These are phyloP conservation scores for Arabis alpina DNA, from an alignment of 345 rosid genomes.

Conservation along the genomic window DNA sequence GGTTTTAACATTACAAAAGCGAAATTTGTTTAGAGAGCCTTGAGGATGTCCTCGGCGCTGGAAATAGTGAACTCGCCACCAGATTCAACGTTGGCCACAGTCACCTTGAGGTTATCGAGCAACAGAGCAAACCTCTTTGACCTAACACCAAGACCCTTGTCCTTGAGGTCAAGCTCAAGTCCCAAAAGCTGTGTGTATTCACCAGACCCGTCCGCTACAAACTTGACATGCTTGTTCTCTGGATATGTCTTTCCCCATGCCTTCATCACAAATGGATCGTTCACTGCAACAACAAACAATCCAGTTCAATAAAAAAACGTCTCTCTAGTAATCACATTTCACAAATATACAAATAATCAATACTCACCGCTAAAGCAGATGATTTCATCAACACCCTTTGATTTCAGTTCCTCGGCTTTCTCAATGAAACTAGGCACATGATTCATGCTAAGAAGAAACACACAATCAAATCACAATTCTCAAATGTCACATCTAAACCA, in stretches of 20 bases:
- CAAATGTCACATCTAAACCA: too few species aligned
- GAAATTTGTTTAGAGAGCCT: constrained; percentile 55
- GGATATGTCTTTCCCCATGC: constrained; percentile 97
- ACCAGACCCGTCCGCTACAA: constrained; percentile 89
- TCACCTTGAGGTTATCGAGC: constrained; percentile 88
- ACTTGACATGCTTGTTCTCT: constrained; percentile 88
- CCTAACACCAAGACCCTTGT: constrained; percentile 89
- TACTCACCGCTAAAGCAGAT: constrained; percentile 79
- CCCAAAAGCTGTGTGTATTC: constrained; percentile 85
- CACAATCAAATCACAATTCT: background rate
- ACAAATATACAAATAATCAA: background rate
- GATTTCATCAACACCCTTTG: constrained; percentile 83
- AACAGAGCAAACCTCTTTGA: constrained; percentile 85
- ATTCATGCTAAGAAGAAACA: constrained; percentile 55
- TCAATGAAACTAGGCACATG: constrained; percentile 97
- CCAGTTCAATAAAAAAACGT: background rate
- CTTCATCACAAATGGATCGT: constrained; percentile 96
- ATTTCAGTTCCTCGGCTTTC: constrained; percentile 77
- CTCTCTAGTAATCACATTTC: background rate
- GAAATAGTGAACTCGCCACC: constrained; percentile 93
- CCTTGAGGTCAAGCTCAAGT: constrained; percentile 85
- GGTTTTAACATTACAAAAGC: background rate
- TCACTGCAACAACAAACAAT: constrained; percentile 59
- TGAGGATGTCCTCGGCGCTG: constrained; percentile 82
- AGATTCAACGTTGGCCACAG: constrained; percentile 84